Percentiles rank a stretch among this genome's conserved stretches.
Conservation (phyloP, 768 basidiomycete genomes). For the Cystofilobasidium bisporidii region DNA sequence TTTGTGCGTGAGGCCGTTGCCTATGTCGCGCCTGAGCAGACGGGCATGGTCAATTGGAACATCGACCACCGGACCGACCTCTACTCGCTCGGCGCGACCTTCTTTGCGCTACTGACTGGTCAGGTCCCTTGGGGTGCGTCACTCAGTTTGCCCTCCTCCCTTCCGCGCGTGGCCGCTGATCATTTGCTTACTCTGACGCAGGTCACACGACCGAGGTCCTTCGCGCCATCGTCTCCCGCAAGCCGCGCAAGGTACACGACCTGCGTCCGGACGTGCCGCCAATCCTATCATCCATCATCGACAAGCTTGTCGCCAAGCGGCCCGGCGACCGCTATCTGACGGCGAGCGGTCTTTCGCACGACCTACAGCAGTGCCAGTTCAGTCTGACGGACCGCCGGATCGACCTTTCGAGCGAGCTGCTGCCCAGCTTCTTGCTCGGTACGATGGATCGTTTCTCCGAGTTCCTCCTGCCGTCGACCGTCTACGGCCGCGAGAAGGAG, state of each 20-base stretch:
- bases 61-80: constrained; percentile 67
- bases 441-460: neutral
- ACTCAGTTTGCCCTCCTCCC: too few species aligned
- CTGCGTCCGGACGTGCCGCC: constrained; percentile 62
- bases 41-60: constrained; percentile 48
- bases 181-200: too few species aligned
- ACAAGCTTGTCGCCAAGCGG: constrained; percentile 61
- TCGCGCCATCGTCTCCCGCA: constrained; percentile 61
- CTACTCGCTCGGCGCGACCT: constrained; percentile 56
- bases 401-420: neutral
- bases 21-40: constrained; percentile 68
- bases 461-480: constrained; percentile 37
- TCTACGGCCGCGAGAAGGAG: constrained; percentile 66
- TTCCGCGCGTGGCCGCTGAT: too few species aligned
- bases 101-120: constrained; percentile 18
- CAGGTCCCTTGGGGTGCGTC: constrained; percentile 12
- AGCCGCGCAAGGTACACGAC: constrained; percentile 66
- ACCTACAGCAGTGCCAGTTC: constrained; percentile 60
- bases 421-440: neutral
- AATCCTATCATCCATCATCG: constrained; percentile 60
- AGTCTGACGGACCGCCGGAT: constrained; percentile 43
- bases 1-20: constrained; percentile 58
- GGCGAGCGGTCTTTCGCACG: constrained; percentile 58
- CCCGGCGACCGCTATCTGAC: constrained; percentile 63
- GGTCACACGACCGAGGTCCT: constrained; percentile 55